Percentiles rank a stretch among this genome's conserved stretches.
These are phyloP conservation scores for Babesia caballi DNA, from an alignment of 169 alveolate species.

Conservation along the genomic window DNA sequence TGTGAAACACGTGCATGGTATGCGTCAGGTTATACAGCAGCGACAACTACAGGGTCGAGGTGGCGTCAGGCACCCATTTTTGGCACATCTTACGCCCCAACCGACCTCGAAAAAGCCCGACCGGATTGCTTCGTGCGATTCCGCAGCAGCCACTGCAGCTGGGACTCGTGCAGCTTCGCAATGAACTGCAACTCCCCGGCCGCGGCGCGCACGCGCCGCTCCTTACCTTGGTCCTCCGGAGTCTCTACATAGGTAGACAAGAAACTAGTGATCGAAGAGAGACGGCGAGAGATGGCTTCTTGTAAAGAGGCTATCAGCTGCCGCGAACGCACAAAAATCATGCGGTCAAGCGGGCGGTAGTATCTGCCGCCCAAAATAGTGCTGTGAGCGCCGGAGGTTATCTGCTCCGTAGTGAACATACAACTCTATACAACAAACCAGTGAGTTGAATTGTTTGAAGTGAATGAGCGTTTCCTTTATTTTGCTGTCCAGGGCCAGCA, in stretches of 20 bases:
- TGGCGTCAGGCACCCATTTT: neutral
- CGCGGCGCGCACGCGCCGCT: constrained; percentile 5
- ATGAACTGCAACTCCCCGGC: constrained; percentile 29
- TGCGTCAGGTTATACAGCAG: too few relatives aligned
- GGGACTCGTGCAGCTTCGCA: constrained; percentile 43
- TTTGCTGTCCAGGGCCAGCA: constrained; percentile 12
- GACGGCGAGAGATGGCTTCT: neutral
- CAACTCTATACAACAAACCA: constrained; percentile 10
- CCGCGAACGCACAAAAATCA: neutral
- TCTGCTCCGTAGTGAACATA: neutral
- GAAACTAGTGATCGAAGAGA: neutral
- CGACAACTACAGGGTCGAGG: too few relatives aligned
- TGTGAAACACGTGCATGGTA: too few relatives aligned
- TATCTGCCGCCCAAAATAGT: constrained; percentile 10
- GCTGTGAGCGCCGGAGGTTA: constrained; percentile 63
- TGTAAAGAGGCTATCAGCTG: neutral
- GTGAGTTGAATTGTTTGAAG: constrained; percentile 49
- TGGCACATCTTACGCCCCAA: neutral
- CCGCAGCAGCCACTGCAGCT: constrained; percentile 22
- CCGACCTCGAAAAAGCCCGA: constrained; percentile 26
- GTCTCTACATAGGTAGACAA: neutral
- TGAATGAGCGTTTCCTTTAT: constrained; percentile 44
- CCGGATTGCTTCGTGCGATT: constrained; percentile 11
- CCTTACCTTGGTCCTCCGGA: neutral
- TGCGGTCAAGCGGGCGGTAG: constrained; percentile 13